These are phyloP conservation scores for Tylopilus felleus DNA, from an alignment of 768 basidiomycete genomes.

Conservation along the genomic window DNA sequence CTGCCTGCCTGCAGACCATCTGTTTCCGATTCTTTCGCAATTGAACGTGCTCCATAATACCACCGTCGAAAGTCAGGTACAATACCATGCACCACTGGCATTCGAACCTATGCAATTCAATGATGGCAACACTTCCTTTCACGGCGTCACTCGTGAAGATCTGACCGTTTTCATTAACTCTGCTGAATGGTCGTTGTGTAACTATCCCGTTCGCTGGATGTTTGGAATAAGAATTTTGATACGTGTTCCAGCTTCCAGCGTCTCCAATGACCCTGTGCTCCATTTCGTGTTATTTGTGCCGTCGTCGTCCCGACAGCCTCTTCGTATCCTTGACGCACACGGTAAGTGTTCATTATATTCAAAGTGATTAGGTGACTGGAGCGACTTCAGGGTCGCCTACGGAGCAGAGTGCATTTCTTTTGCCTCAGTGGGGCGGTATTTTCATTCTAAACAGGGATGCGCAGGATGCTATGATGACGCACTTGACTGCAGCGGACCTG, in stretches of 20 bases:
- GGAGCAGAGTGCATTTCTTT: slow-evolving; percentile 67
- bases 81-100: slow-evolving; percentile 86
- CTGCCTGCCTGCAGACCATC: slow-evolving; percentile 48
- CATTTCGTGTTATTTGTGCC: slow-evolving; percentile 92
- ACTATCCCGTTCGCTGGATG: slow-evolving; percentile 19
- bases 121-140: slow-evolving; percentile 35
- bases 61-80: slow-evolving; percentile 91
- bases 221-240: slow-evolving; percentile 4
- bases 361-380: slow-evolving; percentile 9
- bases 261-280: slow-evolving; percentile 89
- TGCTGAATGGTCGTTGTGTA: slow-evolving; percentile 93
- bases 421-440: slow-evolving; percentile 94
- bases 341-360: slow-evolving; percentile 34
- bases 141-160: slow-evolving; percentile 73
- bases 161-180: slow-evolving; percentile 94
- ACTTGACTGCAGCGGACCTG: slow-evolving; percentile 41
- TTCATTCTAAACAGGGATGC: slow-evolving; percentile 63
- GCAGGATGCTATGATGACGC: slow-evolving; percentile 23
- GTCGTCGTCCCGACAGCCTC: slow-evolving; percentile 59
- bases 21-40: slow-evolving; percentile 60
- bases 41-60: slow-evolving; percentile 79
- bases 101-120: slow-evolving; percentile 55
- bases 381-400: slow-evolving; percentile 42
- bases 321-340: slow-evolving; percentile 58
- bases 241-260: slow-evolving; percentile 68